phyloP scores from a whole-genome alignment of 352 stramenopile species.

The Blastocystis sp. region DNA sequence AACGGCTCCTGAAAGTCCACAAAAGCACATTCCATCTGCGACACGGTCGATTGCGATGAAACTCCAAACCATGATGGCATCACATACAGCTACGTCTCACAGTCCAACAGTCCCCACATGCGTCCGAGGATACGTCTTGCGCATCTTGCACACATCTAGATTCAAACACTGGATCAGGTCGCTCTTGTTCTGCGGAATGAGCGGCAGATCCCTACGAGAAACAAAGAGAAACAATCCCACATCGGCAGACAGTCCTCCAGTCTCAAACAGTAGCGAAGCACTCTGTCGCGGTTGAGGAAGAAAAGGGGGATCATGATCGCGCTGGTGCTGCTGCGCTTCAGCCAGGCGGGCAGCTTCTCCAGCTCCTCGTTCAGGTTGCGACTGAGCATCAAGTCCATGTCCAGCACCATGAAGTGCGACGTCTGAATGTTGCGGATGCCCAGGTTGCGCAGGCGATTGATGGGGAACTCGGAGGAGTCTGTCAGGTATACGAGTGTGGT shows the following conservation, averaged over 20 bases:
- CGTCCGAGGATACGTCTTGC: constrained; percentile 8
- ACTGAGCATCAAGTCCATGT: constrained; percentile 1
- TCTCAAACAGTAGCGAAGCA: not conserved
- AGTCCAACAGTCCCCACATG: not conserved
- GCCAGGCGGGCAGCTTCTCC: not conserved
- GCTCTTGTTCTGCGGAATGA: constrained; percentile 1
- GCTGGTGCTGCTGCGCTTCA: not conserved
- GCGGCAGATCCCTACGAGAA: not conserved
- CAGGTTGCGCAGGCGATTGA: constrained; percentile 5
- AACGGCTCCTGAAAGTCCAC: constrained; percentile 34
- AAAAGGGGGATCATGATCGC: not conserved
- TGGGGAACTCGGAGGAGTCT: not conserved
- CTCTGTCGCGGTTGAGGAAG: not conserved
- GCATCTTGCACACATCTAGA: not conserved
- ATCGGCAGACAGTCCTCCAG: not conserved
- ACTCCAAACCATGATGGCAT: not conserved
- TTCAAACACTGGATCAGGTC: not conserved
- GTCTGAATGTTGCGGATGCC: not conserved
- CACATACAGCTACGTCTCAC: not conserved
- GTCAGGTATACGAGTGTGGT: not conserved
- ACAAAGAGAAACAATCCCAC: not conserved
- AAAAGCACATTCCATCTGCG: not conserved
- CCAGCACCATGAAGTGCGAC: not conserved
- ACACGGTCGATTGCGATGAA: not conserved
- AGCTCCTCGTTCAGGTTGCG: not conserved